Evolutionary conservation across 495 filamentous ascomycete genomes (phyloP).

Genomic region (Lophiotrema nucula): DNA sequence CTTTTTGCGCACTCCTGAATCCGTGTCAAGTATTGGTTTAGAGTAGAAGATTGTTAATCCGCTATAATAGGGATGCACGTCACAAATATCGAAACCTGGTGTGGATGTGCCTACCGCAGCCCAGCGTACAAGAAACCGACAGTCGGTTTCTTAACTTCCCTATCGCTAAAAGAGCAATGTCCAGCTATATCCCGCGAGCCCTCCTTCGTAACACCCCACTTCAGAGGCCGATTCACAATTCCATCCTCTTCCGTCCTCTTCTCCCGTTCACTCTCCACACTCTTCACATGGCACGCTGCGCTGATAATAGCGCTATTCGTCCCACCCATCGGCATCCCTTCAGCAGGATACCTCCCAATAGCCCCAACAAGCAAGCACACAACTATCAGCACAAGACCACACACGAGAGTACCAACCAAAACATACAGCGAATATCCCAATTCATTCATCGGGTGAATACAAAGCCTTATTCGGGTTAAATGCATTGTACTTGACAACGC

Average conservation of each 20-base stretch:
- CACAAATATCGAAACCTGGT: too few relatives aligned
- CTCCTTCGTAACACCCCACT: conserved; percentile 17
- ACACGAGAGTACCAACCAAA: conserved; percentile 8
- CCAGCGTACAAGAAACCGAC: conserved; percentile 11
- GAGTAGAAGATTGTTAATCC: too few relatives aligned
- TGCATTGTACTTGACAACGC: neutral
- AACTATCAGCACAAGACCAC: neutral
- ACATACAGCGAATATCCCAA: conserved; percentile 9
- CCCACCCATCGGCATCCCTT: conserved; percentile 8
- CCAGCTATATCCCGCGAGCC: neutral
- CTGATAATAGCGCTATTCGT: conserved; percentile 25
- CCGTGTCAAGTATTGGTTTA: too few relatives aligned
- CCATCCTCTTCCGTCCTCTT: neutral
- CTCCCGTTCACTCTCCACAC: neutral
- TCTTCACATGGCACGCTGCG: conserved; percentile 11
- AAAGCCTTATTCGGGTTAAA: neutral
- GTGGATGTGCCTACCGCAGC: too few relatives aligned
- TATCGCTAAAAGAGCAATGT: conserved; percentile 16
- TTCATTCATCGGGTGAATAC: too few relatives aligned
- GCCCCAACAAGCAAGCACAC: neutral
- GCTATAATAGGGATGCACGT: too few relatives aligned
- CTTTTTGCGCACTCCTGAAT: too few relatives aligned
- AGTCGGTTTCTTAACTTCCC: conserved; percentile 1
- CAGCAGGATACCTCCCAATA: conserved; percentile 3
- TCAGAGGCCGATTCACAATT: neutral